Evolutionary conservation across 345 rosid genomes (phyloP).

Genomic region (Excoecaria cochinchinensis): DNA sequence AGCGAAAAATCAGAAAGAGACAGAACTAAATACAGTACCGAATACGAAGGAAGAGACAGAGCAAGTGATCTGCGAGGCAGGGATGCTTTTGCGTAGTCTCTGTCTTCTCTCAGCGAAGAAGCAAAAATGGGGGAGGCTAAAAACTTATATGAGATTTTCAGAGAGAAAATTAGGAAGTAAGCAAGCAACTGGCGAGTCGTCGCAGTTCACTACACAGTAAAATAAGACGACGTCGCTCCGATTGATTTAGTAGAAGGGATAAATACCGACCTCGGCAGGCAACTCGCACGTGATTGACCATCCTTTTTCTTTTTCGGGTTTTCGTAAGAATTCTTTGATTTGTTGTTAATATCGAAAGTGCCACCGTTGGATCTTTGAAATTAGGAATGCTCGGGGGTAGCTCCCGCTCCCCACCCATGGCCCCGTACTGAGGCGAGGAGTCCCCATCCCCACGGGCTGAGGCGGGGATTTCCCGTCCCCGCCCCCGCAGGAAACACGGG

Average conservation of each 20-base stretch:
- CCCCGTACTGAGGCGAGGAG: too few species aligned
- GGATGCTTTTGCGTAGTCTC: not conserved
- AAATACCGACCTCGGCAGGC: conserved; percentile 49
- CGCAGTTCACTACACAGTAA: not conserved
- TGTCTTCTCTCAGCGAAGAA: not conserved
- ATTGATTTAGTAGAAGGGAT: not conserved
- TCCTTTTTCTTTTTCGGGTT: not conserved
- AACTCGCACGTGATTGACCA: conserved; percentile 36
- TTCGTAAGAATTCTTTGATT: conserved; percentile 3
- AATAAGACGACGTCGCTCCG: conserved; percentile 36
- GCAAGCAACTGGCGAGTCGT: conserved; percentile 22
- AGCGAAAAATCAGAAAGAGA: not conserved
- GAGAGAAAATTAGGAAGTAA: not conserved
- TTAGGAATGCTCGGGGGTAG: too few species aligned
- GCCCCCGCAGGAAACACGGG: too few species aligned
- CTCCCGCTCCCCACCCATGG: too few species aligned
- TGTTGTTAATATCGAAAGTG: conserved; percentile 20
- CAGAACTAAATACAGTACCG: conserved; percentile 13
- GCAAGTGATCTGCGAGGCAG: not conserved
- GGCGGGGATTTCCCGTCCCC: too few species aligned
- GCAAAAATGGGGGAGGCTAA: conserved; percentile 14
- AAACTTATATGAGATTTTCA: conserved; percentile 4
- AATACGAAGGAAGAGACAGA: not conserved
- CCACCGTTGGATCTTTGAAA: conserved; percentile 31
- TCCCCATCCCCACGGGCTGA: too few species aligned